Evolutionary conservation across 306 rosid species (phyloP).

Genomic region (Prunus dulcis): DNA sequence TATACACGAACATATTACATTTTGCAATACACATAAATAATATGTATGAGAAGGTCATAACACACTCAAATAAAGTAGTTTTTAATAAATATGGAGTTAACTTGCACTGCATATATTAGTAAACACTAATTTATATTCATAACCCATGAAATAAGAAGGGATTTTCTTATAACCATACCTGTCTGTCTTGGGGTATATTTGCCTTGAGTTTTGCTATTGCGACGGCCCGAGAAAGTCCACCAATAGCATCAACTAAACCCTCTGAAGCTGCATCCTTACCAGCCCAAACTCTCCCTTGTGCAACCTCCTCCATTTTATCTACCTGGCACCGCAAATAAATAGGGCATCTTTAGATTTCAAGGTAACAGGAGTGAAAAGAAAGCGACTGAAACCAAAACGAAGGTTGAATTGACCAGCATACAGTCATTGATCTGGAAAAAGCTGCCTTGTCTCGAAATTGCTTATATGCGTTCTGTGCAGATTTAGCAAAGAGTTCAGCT

Average conservation of each 20-base stretch:
- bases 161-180: conserved; percentile 37
- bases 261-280: conserved; percentile 77
- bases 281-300: conserved; percentile 94
- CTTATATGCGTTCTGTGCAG: conserved; percentile 62
- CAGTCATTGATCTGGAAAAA: conserved; percentile 78
- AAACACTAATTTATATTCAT: no score
- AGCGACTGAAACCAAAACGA: background rate
- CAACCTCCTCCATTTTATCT: conserved; percentile 91
- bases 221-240: conserved; percentile 87
- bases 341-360: conserved; percentile 5
- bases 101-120: no score
- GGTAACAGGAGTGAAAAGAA: conserved; percentile 6
- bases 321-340: conserved; percentile 41
- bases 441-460: conserved; percentile 96
- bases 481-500: conserved; percentile 84
- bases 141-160: background rate
- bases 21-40: no score
- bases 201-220: conserved; percentile 92
- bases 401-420: conserved; percentile 30
- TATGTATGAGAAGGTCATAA: no score
- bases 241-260: conserved; percentile 88
- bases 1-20: no score
- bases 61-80: background rate
- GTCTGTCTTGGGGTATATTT: conserved; percentile 76
- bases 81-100: no score